Conservation (phyloP, 2,329 filamentous ascomycete species). For the Talaromyces piceae region DNA sequence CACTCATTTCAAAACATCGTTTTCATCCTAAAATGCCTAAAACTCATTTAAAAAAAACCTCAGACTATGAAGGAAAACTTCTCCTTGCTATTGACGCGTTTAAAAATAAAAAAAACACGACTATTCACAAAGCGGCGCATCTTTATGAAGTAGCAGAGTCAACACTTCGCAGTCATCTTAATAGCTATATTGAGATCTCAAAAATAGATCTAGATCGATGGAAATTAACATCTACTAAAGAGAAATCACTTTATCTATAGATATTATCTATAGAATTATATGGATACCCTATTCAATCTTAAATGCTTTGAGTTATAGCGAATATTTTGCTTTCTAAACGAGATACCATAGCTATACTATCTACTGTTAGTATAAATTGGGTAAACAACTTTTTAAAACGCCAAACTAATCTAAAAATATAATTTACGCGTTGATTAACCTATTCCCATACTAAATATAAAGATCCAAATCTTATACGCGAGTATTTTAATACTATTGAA, state of each 20-base stretch:
- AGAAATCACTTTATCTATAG: background rate
- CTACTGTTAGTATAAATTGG: background rate
- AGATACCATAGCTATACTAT: background rate
- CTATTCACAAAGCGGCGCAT: background rate
- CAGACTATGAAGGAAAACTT: background rate
- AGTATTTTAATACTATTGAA: background rate
- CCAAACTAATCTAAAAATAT: background rate
- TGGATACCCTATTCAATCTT: background rate
- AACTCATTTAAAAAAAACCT: background rate
- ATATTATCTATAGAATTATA: background rate
- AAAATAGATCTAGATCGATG: background rate
- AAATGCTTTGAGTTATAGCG: background rate
- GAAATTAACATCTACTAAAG: background rate
- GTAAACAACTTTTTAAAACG: background rate
- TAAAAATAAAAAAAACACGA: background rate
- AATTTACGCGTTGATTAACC: background rate
- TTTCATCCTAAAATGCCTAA: background rate
- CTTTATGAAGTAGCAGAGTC: background rate
- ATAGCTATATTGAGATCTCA: background rate
- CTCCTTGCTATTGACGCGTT: background rate
- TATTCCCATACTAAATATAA: background rate
- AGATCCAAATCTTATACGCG: background rate
- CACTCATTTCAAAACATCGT: background rate
- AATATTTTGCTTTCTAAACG: conserved; percentile 1
- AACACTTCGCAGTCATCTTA: background rate